Conservation (phyloP, 169 alveolate species). For the Babesia bovis region DNA sequence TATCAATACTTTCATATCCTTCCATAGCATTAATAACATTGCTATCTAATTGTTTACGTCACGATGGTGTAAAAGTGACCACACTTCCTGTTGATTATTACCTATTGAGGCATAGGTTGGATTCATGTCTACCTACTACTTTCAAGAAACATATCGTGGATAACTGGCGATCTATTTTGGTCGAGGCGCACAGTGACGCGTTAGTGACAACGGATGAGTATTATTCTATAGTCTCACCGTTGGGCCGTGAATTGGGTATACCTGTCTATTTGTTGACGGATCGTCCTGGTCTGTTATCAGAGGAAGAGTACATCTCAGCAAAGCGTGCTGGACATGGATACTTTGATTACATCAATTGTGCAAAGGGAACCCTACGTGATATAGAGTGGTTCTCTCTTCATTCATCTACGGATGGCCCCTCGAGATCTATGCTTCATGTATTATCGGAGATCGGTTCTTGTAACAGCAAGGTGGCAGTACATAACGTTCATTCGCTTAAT, state of each 20-base stretch:
- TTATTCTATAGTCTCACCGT: slow-evolving; percentile 6
- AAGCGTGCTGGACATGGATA: slow-evolving; percentile 33
- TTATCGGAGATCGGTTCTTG: slow-evolving; percentile 30
- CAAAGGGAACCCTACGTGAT: background rate
- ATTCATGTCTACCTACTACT: background rate
- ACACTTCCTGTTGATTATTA: slow-evolving; percentile 13
- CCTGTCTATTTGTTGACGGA: slow-evolving; percentile 12
- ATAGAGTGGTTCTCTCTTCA: background rate
- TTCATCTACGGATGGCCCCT: background rate
- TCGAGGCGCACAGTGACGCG: slow-evolving; percentile 19
- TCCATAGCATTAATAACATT: background rate
- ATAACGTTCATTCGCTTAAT: background rate
- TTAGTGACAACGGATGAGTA: slow-evolving; percentile 27
- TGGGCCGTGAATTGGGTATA: slow-evolving; percentile 23
- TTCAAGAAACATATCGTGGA: slow-evolving; percentile 28
- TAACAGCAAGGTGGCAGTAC: slow-evolving; percentile 30
- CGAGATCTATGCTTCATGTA: slow-evolving; percentile 1
- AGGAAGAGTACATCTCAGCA: slow-evolving; percentile 2
- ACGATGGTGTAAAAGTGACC: background rate
- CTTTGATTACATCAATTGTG: background rate
- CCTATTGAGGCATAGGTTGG: slow-evolving; percentile 5
- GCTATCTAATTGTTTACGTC: background rate
- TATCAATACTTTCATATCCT: slow-evolving; percentile 19
- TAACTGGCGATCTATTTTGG: slow-evolving; percentile 30
- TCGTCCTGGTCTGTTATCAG: background rate